Evolutionary conservation across 148 eudicot species (phyloP), one percentile per base, ranked within the genome.

Genomic region (Nepenthes gracilis): DNA sequence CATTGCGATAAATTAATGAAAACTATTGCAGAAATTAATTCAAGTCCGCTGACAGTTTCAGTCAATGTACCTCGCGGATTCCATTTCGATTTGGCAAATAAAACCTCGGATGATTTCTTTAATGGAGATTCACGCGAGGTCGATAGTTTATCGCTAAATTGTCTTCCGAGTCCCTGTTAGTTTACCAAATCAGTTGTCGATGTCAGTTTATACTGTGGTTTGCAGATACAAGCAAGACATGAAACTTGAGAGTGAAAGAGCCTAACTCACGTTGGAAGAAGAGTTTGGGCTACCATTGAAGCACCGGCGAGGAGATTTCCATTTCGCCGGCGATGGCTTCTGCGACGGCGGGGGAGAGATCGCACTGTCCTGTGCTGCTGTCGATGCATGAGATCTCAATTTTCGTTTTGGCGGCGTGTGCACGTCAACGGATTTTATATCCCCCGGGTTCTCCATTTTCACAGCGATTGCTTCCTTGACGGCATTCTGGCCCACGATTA

Each of bases 261-360:
- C 1, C 15, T 33, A 15, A 45, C 83, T 81, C 48, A 85, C 86
- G 49, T 67, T 81, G 49, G 69, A 43, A 8, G 75, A 79, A 64
- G 77, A 73, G 14, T 60, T 73, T 11, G 90, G 94, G 67, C 78
- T 77, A 14, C 64, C 70, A 33, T 34, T 52, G 47, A 65, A 8
- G 33, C 78, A 75, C 33, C 75, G 77, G 13, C 96, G 90, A 52
- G 94, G 90, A 32, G 90, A 88, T 57, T 92, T 92, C 72, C 73
- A 32, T 55, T 69, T 77, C 57, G 73, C 1, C 60, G 80, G 78
- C 33, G 74, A 72, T 9, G 36, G 54, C 64, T 60, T 35, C 23
- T 55, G 49, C 40, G 62, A 51, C 5, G 62, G 70, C 55, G 55
- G 60, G 8, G 74, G 63, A 55, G 64, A 55, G 8, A 61, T 67